Conservation (phyloP, 2,329 filamentous ascomycete genomes). For the Catunica adiposa region DNA sequence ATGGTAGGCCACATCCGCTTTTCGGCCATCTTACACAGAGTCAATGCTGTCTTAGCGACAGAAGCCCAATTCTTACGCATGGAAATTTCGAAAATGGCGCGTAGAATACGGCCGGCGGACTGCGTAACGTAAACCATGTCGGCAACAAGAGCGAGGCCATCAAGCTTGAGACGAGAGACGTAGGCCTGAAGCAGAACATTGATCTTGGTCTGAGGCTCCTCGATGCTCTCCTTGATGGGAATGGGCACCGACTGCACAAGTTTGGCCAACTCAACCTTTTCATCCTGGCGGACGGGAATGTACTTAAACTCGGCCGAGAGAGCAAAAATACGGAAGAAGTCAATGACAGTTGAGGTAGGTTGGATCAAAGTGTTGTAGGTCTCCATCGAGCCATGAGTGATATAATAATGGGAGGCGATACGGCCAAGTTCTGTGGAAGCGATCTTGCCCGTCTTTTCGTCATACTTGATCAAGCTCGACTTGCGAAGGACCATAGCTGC, state of each 20-base stretch:
- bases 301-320: slow-evolving; percentile 98
- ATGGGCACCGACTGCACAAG: slow-evolving; percentile 79
- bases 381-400: slow-evolving; percentile 88
- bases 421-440: slow-evolving; percentile 88
- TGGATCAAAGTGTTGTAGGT: slow-evolving; percentile 94
- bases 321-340: slow-evolving; percentile 91
- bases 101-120: slow-evolving; percentile 85
- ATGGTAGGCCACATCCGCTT: slow-evolving; percentile 99
- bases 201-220: slow-evolving; percentile 94
- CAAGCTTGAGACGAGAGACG: slow-evolving; percentile 84
- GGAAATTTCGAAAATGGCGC: slow-evolving; percentile 94
- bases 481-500: slow-evolving; percentile 76
- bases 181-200: slow-evolving; percentile 94
- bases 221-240: slow-evolving; percentile 92
- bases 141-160: slow-evolving; percentile 89
- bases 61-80: slow-evolving; percentile 91
- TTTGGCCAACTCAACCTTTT: slow-evolving; percentile 91
- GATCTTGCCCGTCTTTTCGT: slow-evolving; percentile 77
- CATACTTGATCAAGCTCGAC: slow-evolving; percentile 82
- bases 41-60: slow-evolving; percentile 79
- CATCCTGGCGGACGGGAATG: slow-evolving; percentile 91
- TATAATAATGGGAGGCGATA: slow-evolving; percentile 97
- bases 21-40: slow-evolving; percentile 97
- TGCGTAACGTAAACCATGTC: slow-evolving; percentile 98
- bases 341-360: slow-evolving; percentile 80